These are phyloP conservation scores for Mycotypha africana DNA, from an alignment of 371 early-diverging fungal genomes.

Conservation along the genomic window DNA sequence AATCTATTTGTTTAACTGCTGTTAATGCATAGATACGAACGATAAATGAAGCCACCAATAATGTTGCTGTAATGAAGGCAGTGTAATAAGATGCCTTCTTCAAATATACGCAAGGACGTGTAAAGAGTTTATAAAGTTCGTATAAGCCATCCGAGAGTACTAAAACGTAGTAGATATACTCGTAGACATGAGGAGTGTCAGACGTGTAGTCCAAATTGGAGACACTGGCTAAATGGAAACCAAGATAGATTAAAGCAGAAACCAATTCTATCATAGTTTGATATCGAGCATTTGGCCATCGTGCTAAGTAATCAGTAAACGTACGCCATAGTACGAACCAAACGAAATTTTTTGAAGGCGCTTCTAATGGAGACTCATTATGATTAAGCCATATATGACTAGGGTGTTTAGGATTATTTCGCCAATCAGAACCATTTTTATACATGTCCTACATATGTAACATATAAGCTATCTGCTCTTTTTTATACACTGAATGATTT, in stretches of 20 bases:
- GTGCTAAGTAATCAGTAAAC: constrained; percentile 21
- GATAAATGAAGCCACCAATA: constrained; percentile 17
- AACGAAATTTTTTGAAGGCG: neutral
- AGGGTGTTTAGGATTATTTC: constrained; percentile 25
- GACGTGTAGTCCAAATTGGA: constrained; percentile 28
- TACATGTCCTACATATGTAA: too few relatives aligned
- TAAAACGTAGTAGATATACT: constrained; percentile 36
- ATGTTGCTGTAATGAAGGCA: constrained; percentile 11
- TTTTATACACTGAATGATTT: too few relatives aligned
- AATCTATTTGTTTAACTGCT: constrained; percentile 10
- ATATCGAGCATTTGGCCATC: constrained; percentile 34
- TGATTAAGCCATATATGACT: constrained; percentile 16
- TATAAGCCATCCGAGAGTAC: constrained; percentile 28
- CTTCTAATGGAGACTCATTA: neutral
- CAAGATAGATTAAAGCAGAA: constrained; percentile 21
- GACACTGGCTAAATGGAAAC: constrained; percentile 27
- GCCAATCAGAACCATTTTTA: constrained; percentile 30
- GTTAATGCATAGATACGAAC: constrained; percentile 19
- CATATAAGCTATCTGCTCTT: too few relatives aligned
- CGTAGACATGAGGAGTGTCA: constrained; percentile 16
- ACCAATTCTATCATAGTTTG: constrained; percentile 23
- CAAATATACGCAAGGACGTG: constrained; percentile 14
- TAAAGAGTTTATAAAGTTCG: constrained; percentile 18
- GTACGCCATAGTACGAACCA: constrained; percentile 7
- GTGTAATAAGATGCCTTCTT: constrained; percentile 23